Evolutionary conservation across 2,329 filamentous ascomycete species (phyloP), one percentile per base, ranked within the genome.

Genomic region (Trichoderma gracile): DNA sequence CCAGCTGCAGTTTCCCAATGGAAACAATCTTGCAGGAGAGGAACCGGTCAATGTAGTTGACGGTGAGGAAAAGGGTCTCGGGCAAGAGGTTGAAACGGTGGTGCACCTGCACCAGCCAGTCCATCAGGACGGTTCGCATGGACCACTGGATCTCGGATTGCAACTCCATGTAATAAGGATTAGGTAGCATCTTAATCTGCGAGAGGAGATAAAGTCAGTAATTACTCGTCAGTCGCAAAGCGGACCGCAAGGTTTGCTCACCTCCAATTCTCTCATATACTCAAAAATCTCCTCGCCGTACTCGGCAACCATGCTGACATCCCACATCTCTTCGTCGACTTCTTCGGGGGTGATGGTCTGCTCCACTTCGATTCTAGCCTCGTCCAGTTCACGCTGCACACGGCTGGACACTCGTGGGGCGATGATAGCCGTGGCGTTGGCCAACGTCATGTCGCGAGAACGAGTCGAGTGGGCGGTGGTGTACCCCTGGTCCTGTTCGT

Each of bases 81-180:
- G 94, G 94, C 9, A 98, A 86, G 30, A 99, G 85, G 42, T 85
- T 87, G 79, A 99, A 99, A 42, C 95, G 91, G 71, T 89, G 87
- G 76, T 99, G 95, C 33, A 99, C 95, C 76, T 99, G 93, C 53
- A 98, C 90, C 49, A 99, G 84, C 95, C 95, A 99, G 77, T 98
- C 95, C 88, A 99, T 96, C 62, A 99, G 83, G 23, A 98, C 92
- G 6, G 93, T 90, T 53, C 95, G 92, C 95, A 98, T 99, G 3
- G 93, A 97, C 95, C 95, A 99, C 75, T 97, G 92, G 64, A 99
- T 96, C 77, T 98, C 94, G n/a, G 90, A 89, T 76, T 99, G 95
- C 69, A 90, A 88, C 67, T 97, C 92, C 94, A 99, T 99, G 82
- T 99, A 99, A 75, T 95, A 87, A 3, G 92, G 84, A 72, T 95